Evolutionary conservation across 768 basidiomycete species (phyloP), one percentile per base, ranked within the genome.

Genomic region (Leucosporidium scottii): DNA sequence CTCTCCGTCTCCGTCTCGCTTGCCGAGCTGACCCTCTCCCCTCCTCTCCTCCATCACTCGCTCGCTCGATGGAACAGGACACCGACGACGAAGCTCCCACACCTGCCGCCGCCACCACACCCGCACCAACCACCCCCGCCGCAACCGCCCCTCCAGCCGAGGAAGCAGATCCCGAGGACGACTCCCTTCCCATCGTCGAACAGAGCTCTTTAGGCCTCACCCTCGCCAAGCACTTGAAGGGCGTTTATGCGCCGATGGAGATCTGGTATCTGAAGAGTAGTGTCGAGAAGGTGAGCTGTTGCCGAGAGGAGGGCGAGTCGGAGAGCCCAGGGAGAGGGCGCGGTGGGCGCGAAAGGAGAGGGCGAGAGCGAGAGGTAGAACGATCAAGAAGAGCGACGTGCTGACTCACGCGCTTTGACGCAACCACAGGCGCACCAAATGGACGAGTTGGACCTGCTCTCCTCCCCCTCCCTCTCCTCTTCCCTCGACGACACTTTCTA

Each of bases 401-500:
- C n/a, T n/a, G n/a, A n/a, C n/a, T n/a, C n/a, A n/a, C n/a, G n/a
- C n/a, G n/a, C n/a, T n/a, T n/a, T n/a, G n/a, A n/a, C n/a, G n/a
- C 34, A 34, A 8, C 58, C 17, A 31, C 72, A 97, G 93, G 94
- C 94, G 2, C 92, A 94, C 75, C 85, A 87, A 30, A 81, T 96
- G 53, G 90, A 94, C 30, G 85, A 81, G 20, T 82, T 85, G 3
- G 92, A 97, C 75, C 76, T 82, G 10, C 82, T 86, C 2, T 83
- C 87, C 65, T 54, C 79, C 74, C 50, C 90, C 84, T 60, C 80
- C 66, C 64, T 81, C 31, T 79, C 79, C 0, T 80, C 80, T 28
- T 75, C 77, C 2, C 77, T 81, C 0, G 96, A 99, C 77, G 96
- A 98, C 73, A 89, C 88, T 2, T 99, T 98, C 80, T 99, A 96